Evolutionary conservation across 768 basidiomycete genomes (phyloP), one percentile per base, ranked within the genome.

Genomic region (Vishniacozyma victoriae): DNA sequence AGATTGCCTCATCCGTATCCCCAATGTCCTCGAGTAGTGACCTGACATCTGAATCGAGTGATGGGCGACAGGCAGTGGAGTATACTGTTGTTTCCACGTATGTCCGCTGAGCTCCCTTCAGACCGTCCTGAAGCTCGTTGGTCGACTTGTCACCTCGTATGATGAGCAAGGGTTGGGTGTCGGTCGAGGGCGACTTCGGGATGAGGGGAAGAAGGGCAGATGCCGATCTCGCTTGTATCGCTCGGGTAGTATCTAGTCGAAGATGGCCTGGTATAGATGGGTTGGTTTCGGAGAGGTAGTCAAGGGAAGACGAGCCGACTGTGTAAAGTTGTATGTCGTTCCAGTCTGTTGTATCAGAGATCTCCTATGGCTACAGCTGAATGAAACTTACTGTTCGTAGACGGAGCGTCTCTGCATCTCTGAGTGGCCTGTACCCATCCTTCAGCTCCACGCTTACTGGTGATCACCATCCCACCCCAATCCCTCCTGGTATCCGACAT

Each of bases 71-170:
- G n/a, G n/a, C n/a, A n/a, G n/a, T n/a, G n/a, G n/a, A n/a, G n/a
- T n/a, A n/a, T n/a, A n/a, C n/a, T n/a, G n/a, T n/a, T n/a, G n/a
- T n/a, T n/a, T n/a, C n/a, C n/a, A n/a, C n/a, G n/a, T n/a, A n/a
- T n/a, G n/a, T n/a, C n/a, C n/a, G n/a, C n/a, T n/a, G n/a, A n/a
- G n/a, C n/a, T n/a, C n/a, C n/a, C n/a, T n/a, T n/a, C n/a, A n/a
- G n/a, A n/a, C n/a, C n/a, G n/a, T n/a, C 35, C 15, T 38, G 48
- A 1, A 55, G 23, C 35, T 50, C 48, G 33, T 50, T 43, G 2
- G 40, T 19, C 22, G 53, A 40, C 38, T 55, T 55, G 33, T 55
- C 53, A 4, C 53, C 53, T 13, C 53, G 47, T 6, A 55, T 26
- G 33, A 55, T 33, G 9, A 33, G 9, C 29, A 9, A 33, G 29